Conservation (phyloP, 495 filamentous ascomycete genomes). For the Evernia prunastri region DNA sequence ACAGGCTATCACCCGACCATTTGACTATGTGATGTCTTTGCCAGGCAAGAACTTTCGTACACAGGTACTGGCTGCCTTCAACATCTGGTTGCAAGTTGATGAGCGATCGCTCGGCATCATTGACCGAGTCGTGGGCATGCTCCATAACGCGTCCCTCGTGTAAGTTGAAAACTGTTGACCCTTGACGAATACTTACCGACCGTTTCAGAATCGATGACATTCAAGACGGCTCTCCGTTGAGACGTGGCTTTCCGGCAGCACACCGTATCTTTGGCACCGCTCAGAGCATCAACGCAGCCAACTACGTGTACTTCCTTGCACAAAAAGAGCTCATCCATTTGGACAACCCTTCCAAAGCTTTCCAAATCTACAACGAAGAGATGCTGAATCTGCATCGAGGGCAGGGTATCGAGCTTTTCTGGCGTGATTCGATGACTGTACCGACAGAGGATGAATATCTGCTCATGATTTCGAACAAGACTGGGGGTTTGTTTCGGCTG, state of each 20-base stretch:
- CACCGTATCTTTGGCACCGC: slow-evolving; percentile 89
- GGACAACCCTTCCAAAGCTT: slow-evolving; percentile 25
- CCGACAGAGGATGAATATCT: slow-evolving; percentile 19
- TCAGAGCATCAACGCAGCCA: slow-evolving; percentile 92
- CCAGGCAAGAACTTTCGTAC: slow-evolving; percentile 11
- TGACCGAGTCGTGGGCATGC: slow-evolving; percentile 17
- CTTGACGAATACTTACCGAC: neutral
- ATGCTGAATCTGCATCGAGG: slow-evolving; percentile 13
- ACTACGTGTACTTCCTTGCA: slow-evolving; percentile 90
- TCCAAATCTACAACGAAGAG: slow-evolving; percentile 32
- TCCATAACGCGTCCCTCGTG: slow-evolving; percentile 29
- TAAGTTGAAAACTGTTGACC: neutral
- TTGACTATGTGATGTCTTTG: slow-evolving; percentile 18
- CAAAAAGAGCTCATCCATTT: slow-evolving; percentile 50
- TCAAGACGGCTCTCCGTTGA: slow-evolving; percentile 64
- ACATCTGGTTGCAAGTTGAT: slow-evolving; percentile 24
- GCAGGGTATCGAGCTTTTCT: slow-evolving; percentile 14
- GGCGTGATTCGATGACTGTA: slow-evolving; percentile 18
- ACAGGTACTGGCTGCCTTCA: slow-evolving; percentile 20
- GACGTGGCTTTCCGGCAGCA: slow-evolving; percentile 81
- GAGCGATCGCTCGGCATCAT: slow-evolving; percentile 15
- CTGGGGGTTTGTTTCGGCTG: slow-evolving; percentile 18
- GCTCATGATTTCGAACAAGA: slow-evolving; percentile 17
- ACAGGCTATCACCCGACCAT: slow-evolving; percentile 17
- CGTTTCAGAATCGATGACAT: slow-evolving; percentile 36